Evolutionary conservation across 495 filamentous ascomycete genomes (phyloP), one percentile per base, ranked within the genome.

Genomic region (Echria macrotheca): DNA sequence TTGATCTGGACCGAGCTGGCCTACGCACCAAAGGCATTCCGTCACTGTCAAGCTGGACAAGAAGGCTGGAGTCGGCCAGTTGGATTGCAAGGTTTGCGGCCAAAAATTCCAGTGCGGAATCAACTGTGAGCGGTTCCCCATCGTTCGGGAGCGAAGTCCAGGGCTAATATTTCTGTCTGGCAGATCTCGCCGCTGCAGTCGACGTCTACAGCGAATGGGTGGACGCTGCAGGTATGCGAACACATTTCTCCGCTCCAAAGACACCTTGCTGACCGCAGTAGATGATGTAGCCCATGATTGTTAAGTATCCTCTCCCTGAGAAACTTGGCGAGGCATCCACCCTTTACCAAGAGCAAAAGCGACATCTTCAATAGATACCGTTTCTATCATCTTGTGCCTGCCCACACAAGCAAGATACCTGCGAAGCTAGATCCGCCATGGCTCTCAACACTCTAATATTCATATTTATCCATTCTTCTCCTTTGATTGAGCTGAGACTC

Each of bases 131-230:
- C 63, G 15, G 8, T 44, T 45, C 39, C 23, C 17, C 24, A 32
- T 7, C 2, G 5, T 37, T 14, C 10, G 48, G 12, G 21, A 21
- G n/a, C n/a, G n/a, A n/a, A n/a, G n/a, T n/a, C n/a, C n/a, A n/a
- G n/a, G n/a, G n/a, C 29, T 47, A 36, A 47, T 15, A 12, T 17
- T 28, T 36, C 9, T 25, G n/a, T n/a, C n/a, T 38, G 43, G 1
- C 43, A 95, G 89, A 90, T 62, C 82, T 97, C 47, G 91, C 89
- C 28, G 85, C 85, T 12, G 77, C 86, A 1, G 89, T 98, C 23
- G 93, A 98, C 59, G 91, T 98, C 12, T 98, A 97, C 62, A 87
- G 88, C 23, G 93, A 96, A 61, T 98, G 93, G 93, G 85, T 98
- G 43, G 93, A 98, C 69, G 93, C 93, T 29, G 96, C 93, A 63